Base-by-base conservation (phyloP, 169 alveolate genomes). In the Cytauxzoon felis region DNA sequence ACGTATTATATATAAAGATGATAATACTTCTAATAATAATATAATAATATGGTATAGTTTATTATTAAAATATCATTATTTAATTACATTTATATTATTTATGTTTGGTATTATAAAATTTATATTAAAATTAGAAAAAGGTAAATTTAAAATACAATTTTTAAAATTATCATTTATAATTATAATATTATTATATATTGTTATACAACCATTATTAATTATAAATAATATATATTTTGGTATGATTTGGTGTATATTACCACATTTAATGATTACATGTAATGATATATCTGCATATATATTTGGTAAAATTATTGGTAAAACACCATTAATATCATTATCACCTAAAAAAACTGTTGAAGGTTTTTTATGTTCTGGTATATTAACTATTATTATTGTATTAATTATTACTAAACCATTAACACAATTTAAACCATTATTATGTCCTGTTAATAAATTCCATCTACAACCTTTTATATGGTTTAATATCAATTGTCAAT, bases 331-430 rank as follows among this genome's bases (percentile, higher is more conserved):
- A 34, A 95, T 95, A 38, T 83, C 91, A 26, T 87, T 97, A 36
- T 94, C 99, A 18, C 99, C 99, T 5, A 96, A 95, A 61, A 97
- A 97, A 90, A 97, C 99, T 13, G 95, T 96, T 81, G 99, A 97
- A 87, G 99, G 99, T 0, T 95, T 91, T 75, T 81, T 94, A 27
- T 98, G 97, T 30, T 95, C 96, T 2, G 87, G 91, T 47, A 59
- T 93, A 52, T 79, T 89, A 8, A 93, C 98, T 3, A 76, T 92
- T 33, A 27, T 93, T 16, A 65, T 85, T 68, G 76, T 89, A 2
- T 81, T 81, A 33, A 16, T 67, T n/a, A 54, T 47, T 13, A 59
- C 87, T 7, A 63, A 79, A 27, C 45, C 89, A 24, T 73, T 95
- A 45, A 76, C 90, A 57, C 58, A 45, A 26, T 65, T 66, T 65